Percentiles rank a stretch among this genome's conserved stretches.
These are phyloP conservation scores for Neofusicoccum cordaticola DNA, from an alignment of 2,329 filamentous ascomycete species.

Conservation along the genomic window DNA sequence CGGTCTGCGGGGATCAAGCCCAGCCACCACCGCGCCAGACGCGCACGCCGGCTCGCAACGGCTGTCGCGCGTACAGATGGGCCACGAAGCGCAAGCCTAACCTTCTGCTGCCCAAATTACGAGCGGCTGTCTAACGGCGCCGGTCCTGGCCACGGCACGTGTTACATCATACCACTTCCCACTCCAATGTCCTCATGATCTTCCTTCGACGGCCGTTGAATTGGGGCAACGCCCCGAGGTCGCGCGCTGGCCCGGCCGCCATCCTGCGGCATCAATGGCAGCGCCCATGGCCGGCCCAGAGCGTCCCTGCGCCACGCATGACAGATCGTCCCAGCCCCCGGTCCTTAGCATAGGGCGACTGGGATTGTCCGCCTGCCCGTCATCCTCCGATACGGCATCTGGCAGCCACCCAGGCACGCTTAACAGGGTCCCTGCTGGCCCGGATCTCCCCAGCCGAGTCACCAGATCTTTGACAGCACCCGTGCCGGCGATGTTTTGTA, in stretches of 20 bases:
- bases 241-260: conserved; percentile 2
- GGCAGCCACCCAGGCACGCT: background rate
- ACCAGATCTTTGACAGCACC: background rate
- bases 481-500: background rate
- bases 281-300: background rate
- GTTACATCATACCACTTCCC: conserved; percentile 16
- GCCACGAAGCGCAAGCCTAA: background rate
- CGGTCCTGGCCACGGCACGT: background rate
- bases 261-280: background rate
- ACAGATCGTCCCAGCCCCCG: background rate
- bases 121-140: conserved; percentile 2
- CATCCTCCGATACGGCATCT: background rate
- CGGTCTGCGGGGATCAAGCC: conserved; percentile 4
- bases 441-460: background rate
- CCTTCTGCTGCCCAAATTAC: conserved; percentile 1
- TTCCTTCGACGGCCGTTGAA: background rate
- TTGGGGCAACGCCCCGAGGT: background rate
- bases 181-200: conserved; percentile 12
- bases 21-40: conserved; percentile 6
- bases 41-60: conserved; percentile 9
- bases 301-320: conserved; percentile 8
- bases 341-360: conserved; percentile 2
- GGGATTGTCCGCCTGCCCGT: conserved; percentile 1
- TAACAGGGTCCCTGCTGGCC: background rate
- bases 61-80: background rate